phyloP scores from a whole-genome alignment of 2,329 filamentous ascomycete genomes.

The Penicillium sp. region DNA sequence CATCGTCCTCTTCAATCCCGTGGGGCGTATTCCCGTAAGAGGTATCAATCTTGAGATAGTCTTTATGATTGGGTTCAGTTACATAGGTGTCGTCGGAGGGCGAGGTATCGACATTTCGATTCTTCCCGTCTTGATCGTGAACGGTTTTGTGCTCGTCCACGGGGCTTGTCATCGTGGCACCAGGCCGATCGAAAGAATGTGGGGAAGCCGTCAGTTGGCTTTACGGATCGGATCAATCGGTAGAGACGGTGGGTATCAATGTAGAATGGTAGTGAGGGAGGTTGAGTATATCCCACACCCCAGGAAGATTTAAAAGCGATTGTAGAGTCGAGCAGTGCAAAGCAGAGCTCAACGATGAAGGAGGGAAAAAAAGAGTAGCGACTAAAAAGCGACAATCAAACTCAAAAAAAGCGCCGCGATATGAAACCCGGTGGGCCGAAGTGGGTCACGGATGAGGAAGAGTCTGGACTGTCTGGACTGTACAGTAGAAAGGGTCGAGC shows the following conservation, averaged over 20 bases:
- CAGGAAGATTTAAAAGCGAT: not conserved
- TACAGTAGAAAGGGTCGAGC: not conserved
- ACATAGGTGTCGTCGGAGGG: constrained; percentile 33
- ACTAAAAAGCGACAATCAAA: not conserved
- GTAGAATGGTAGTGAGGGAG: not conserved
- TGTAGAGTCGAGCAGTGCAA: not conserved
- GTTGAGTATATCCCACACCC: not conserved
- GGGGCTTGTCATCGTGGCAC: constrained; percentile 37
- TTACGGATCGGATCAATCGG: constrained; percentile 6
- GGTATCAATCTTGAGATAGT: constrained; percentile 29
- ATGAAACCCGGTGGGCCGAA: constrained; percentile 15
- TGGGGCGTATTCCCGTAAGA: constrained; percentile 1
- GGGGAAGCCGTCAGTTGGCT: constrained; percentile 3
- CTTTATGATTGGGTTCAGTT: constrained; percentile 18
- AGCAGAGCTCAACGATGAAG: not conserved
- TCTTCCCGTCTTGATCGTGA: constrained; percentile 26
- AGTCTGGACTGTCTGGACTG: constrained; percentile 1
- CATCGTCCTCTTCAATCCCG: constrained; percentile 4
- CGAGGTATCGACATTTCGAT: constrained; percentile 22
- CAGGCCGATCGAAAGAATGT: constrained; percentile 21
- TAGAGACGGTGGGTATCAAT: not conserved
- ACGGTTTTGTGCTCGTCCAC: constrained; percentile 27
- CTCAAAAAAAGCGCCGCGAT: not conserved
- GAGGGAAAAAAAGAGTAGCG: not conserved
- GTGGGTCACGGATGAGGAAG: constrained; percentile 3